phyloP scores from a whole-genome alignment of 495 filamentous ascomycete genomes.

The Hypoxylon trugodes region DNA sequence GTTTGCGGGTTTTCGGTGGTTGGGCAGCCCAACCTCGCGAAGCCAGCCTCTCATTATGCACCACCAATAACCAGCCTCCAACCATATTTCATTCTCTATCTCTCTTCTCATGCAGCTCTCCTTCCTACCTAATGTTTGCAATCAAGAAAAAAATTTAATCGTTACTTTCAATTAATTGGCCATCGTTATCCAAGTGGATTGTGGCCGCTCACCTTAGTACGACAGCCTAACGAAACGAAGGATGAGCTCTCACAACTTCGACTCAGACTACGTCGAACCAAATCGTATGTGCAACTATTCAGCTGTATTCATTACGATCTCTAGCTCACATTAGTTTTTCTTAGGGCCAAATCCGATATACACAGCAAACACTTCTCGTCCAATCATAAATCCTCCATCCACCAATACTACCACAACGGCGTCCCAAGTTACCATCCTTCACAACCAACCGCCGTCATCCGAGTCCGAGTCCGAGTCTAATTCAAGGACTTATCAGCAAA shows the following conservation, averaged over 20 bases:
- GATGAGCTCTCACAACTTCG: constrained; percentile 25
- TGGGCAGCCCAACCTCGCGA: constrained; percentile 35
- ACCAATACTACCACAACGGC: constrained; percentile 18
- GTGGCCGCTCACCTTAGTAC: constrained; percentile 23
- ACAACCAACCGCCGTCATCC: constrained; percentile 22
- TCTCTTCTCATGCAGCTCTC: constrained; percentile 29
- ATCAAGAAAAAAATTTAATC: constrained; percentile 9
- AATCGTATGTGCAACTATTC: constrained; percentile 17
- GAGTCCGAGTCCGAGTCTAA: constrained; percentile 7
- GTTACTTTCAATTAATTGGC: constrained; percentile 33
- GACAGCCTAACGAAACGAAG: constrained; percentile 3
- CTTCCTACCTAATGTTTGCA: constrained; percentile 24
- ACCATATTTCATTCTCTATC: constrained; percentile 31
- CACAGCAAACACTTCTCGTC: constrained; percentile 3
- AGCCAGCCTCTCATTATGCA: constrained; percentile 31
- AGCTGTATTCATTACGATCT: background rate
- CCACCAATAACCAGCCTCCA: constrained; percentile 25
- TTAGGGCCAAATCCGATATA: constrained; percentile 21
- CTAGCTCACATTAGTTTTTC: constrained; percentile 9
- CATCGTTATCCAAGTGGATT: constrained; percentile 28
- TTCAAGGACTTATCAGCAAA: too few species aligned
- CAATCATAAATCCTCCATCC: constrained; percentile 1
- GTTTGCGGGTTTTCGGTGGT: constrained; percentile 22
- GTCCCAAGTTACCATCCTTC: constrained; percentile 32
- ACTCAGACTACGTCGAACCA: constrained; percentile 19